Base-by-base conservation (phyloP, 805 yeast species). In the Nakazawaea molendinolei region DNA sequence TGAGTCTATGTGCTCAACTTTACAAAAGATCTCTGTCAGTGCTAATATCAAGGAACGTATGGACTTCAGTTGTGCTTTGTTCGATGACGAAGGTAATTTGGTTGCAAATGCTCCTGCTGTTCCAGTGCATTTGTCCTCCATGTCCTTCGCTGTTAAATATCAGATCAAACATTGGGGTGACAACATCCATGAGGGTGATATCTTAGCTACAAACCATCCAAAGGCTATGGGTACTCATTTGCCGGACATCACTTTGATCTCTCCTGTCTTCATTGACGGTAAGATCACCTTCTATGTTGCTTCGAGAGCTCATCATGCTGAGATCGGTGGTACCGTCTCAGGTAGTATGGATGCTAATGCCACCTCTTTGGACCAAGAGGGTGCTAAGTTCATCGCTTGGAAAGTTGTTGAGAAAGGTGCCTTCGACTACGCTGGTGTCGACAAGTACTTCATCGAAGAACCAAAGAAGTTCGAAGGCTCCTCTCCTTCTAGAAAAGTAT, bases 241-340 rank as follows among this genome's bases (percentile, higher is more conserved):
- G 24, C 74, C 72, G 16, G 74, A 67, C 49, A 67, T 74, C 40
- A 74, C 80, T 1, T 68, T 74, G 23, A 69, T 74, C 17, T 68
- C 79, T 1, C 81, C 81, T 1, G 77, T 74, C 2, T 63, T 69
- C 43, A 52, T 61, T 38, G 63, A 69, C 15, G 64, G 63, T 21
- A 52, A 61, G 25, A 65, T 71, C 12, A 58, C 64, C 21, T 74
- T 73, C 45, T 71, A 71, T 56, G 69, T 70, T 14, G 80, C 79
- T 4, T 64, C 78, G 2, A 57, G 80, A 41, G 79, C 78, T 4
- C 80, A 74, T 51, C 81, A 74, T 52, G 73, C 79, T 17, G 80
- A 74, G 44, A 74, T 74, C 46, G 80, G 80, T 27, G 74, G 77
- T n/a, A 65, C 74, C 33, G 61, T 74, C 32, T 76, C 79, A 7